Conservation (phyloP, 129 eudicot species). For the Artemisia annua region DNA sequence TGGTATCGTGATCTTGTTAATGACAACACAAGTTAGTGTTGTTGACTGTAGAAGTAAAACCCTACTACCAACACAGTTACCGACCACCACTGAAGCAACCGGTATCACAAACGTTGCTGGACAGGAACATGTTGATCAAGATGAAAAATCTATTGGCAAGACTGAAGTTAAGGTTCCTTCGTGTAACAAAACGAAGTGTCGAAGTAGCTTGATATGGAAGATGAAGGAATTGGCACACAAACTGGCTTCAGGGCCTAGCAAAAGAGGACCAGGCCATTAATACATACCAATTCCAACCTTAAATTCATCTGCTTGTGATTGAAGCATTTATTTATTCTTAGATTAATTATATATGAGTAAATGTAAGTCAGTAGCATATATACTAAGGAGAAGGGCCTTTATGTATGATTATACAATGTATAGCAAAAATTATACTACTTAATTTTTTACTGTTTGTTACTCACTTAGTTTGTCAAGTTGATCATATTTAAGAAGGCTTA, state of each 20-base stretch:
- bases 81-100: not conserved
- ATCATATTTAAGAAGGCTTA: too few species aligned
- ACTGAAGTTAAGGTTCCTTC: not conserved
- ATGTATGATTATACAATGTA: too few species aligned
- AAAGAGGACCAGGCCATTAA: conserved; percentile 44
- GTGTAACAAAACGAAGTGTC: not conserved
- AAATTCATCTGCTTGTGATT: not conserved
- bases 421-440: too few species aligned
- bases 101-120: not conserved
- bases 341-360: too few species aligned
- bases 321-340: not conserved
- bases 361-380: too few species aligned
- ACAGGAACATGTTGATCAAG: not conserved
- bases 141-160: not conserved
- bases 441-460: too few species aligned
- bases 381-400: too few species aligned
- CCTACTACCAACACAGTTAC: not conserved
- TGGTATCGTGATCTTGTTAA: conserved; percentile 4
- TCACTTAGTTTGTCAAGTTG: too few species aligned
- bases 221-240: conserved; percentile 15
- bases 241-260: conserved; percentile 48
- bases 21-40: conserved; percentile 7
- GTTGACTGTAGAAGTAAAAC: conserved; percentile 15
- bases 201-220: not conserved
- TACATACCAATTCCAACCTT: not conserved